phyloP scores from a whole-genome alignment of 805 yeast species.

The Komagataella kurtzmanii region DNA sequence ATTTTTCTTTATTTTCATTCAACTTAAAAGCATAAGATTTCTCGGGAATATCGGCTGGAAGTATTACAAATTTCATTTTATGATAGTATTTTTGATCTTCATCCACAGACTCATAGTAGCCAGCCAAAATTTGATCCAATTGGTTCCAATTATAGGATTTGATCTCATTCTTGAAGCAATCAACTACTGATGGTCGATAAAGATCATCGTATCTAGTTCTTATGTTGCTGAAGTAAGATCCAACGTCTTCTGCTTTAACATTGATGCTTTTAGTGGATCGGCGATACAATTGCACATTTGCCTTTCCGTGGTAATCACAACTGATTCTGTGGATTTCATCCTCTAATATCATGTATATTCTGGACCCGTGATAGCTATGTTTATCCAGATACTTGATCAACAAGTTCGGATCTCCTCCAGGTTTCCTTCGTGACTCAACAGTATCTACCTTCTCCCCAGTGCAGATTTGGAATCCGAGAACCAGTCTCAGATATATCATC shows the following conservation, averaged over 20 bases:
- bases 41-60: conserved; percentile 65
- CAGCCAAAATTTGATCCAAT: conserved; percentile 84
- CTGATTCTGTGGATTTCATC: conserved; percentile 79
- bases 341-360: conserved; percentile 64
- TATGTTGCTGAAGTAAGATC: conserved; percentile 38
- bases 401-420: conserved; percentile 39
- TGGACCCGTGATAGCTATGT: conserved; percentile 33
- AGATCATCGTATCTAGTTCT: conserved; percentile 68
- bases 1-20: conserved; percentile 34
- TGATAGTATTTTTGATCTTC: conserved; percentile 39
- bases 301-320: conserved; percentile 55
- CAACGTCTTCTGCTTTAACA: conserved; percentile 7
- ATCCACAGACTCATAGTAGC: conserved; percentile 64
- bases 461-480: conserved; percentile 86
- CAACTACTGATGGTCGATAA: conserved; percentile 44
- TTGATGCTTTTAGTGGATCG: conserved; percentile 17
- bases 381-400: conserved; percentile 44
- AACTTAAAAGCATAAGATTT: conserved; percentile 23
- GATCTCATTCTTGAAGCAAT: conserved; percentile 38
- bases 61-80: conserved; percentile 69
- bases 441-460: conserved; percentile 53
- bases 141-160: conserved; percentile 75
- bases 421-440: conserved; percentile 48
- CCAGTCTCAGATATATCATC: conserved; percentile 72
- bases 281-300: conserved; percentile 66